Evolutionary conservation across 306 rosid genomes (phyloP), one percentile per base, ranked within the genome.

Genomic region (Fagus sylvatica): DNA sequence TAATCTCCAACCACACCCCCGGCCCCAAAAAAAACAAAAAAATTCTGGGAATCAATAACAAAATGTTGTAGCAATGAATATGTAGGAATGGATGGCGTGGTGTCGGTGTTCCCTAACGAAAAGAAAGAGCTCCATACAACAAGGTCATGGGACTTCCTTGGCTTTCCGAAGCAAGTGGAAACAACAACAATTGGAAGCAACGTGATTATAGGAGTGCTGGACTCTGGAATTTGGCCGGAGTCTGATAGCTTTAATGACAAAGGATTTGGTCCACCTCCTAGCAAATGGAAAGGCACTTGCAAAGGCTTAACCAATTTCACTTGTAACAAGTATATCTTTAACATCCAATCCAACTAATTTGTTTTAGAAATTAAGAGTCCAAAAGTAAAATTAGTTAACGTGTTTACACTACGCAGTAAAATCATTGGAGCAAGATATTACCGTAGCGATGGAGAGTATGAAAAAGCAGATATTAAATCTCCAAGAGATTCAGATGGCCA

Each of bases 131-230:
- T 34, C 1, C 85, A 75, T 34, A 87, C 91, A 28, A 85, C 89
- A 34, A 88, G 75, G 55, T 86, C 93, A 0, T 89, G 90, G 90
- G 82, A 89, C 74, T 89, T 86, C 76, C 6, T 84, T 16, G 89
- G 87, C 0, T 75, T 84, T 17, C 19, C 80, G 0, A 30, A 32
- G 5, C 36, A 82, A 11, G 84, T 75, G 0, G 6, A 54, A 3
- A 82, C 83, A 78, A 1, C 59, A 6, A 48, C 4, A 0, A 0
- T 59, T 0, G 86, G 84, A 51, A 82, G 83, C 39, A 72, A 86
- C 34, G 34, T 89, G 49, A 74, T 84, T 3, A 66, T 86, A 1
- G 90, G 87, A 53, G 77, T 86, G 28, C 1, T 89, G 0, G 90
- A 89, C 59, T 1, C 48, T 0, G 90, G 93, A 40, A 70, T 89